Base-by-base conservation (phyloP, 140 eudicot genomes). In the Stevia rebaudiana region DNA sequence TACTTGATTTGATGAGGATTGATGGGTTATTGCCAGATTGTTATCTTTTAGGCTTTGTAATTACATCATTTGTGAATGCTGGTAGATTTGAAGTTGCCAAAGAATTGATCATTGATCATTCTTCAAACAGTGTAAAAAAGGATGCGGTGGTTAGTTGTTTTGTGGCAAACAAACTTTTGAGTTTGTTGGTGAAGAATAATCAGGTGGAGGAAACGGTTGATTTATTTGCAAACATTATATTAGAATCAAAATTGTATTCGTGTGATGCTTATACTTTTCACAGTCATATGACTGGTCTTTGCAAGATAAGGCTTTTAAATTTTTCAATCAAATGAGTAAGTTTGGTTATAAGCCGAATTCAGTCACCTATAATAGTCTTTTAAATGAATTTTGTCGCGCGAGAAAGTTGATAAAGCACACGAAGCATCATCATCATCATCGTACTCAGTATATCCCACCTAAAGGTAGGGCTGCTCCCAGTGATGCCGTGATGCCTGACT, bases 251-350 rank as follows among this genome's bases (percentile, higher is more conserved):
- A 37, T 44, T 79, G 44, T 81, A 46, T 51, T 49, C 53, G n/a
- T 80, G 76, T n/a, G 89, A 85, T 75, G 77, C 76, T 6, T 88
- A 54, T 64, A 70, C 77, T 39, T 92, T 92, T 61, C 56, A 85
- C 85, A 68, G 74, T 92, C 30, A 72, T 92, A 50, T 71, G n/a
- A n/a, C 74, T 9, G 98, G 98, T 11, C 66, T 92, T 66, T 92
- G 95, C 33, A 79, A 63, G 82, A 83, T 3, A 76, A 73, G 77
- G 96, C 94, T 55, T 83, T 75, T 60, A 73, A 46, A 36, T 22
- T 88, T 47, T 81, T 81, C 68, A 67, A 63, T 10, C 73, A 58
- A 10, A 88, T 92, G 96, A 57, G 28, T 40, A 74, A 40, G 11
- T 81, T 80, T 66, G 77, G 76, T 68, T 84, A 88, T 72, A 55